A percentile compares a stretch with the other conserved stretches of the same genome.
Conservation (phyloP, 2,329 filamentous ascomycete species). For the Arthrobotrys sphaeroides region DNA sequence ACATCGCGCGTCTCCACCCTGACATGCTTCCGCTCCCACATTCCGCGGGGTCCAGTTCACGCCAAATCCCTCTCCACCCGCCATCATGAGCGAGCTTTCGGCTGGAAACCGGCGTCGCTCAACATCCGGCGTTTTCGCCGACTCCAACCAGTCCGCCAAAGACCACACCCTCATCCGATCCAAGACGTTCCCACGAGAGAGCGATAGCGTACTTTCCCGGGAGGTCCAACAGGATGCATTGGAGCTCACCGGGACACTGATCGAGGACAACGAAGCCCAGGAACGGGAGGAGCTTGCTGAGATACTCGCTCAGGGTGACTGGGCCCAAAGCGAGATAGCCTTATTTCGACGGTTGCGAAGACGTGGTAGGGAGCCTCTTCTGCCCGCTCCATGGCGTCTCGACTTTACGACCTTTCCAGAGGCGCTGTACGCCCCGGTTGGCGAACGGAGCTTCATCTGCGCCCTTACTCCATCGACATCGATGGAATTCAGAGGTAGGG, state of each 20-base stretch:
- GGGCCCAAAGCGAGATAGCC: conserved; percentile 35
- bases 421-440: conserved; percentile 37
- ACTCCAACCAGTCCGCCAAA: not conserved
- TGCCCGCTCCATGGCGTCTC: conserved; percentile 45
- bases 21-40: conserved; percentile 3
- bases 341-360: conserved; percentile 37
- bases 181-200: not conserved
- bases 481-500: conserved; percentile 51
- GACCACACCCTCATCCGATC: not conserved
- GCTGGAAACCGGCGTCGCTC: conserved; percentile 31
- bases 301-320: conserved; percentile 43
- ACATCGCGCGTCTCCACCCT: not conserved
- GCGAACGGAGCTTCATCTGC: conserved; percentile 49
- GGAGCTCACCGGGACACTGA: conserved; percentile 20
- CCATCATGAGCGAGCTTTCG: not conserved
- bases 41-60: not conserved
- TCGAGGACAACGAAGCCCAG: conserved; percentile 29
- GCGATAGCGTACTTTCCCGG: conserved; percentile 22
- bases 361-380: conserved; percentile 39
- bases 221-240: conserved; percentile 48
- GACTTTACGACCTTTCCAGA: conserved; percentile 51
- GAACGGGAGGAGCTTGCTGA: conserved; percentile 42
- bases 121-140: conserved; percentile 36
- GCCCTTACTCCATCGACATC: conserved; percentile 33
- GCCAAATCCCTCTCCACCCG: not conserved